These are phyloP conservation scores for Diddensiella caesifluorescens DNA, from an alignment of 805 yeast species.

Conservation along the genomic window DNA sequence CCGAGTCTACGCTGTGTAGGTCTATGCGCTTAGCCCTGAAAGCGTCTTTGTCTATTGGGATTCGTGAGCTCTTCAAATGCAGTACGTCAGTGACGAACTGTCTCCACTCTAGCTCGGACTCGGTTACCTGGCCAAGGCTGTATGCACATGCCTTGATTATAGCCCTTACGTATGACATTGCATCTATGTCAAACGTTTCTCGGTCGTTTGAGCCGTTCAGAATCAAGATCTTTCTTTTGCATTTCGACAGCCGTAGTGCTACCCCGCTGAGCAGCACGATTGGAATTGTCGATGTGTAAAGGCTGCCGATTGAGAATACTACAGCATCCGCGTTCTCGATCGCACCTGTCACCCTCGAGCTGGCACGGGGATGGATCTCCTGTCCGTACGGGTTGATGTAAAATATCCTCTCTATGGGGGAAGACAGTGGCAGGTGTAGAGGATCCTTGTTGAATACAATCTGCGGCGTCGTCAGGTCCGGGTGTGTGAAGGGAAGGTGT, in stretches of 20 bases:
- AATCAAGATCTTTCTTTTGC: slow-evolving; percentile 48
- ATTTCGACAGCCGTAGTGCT: slow-evolving; percentile 49
- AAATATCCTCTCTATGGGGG: slow-evolving; percentile 67
- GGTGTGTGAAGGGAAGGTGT: slow-evolving; percentile 68
- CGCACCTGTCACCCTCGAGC: slow-evolving; percentile 47
- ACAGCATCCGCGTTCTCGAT: slow-evolving; percentile 42
- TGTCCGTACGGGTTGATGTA: slow-evolving; percentile 86
- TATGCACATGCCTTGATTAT: slow-evolving; percentile 53
- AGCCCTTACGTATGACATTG: slow-evolving; percentile 51
- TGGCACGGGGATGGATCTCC: slow-evolving; percentile 74
- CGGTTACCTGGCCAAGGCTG: slow-evolving; percentile 33
- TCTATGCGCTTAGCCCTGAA: slow-evolving; percentile 2
- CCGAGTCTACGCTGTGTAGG: background rate
- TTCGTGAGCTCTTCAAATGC: slow-evolving; percentile 30
- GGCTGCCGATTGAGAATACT: slow-evolving; percentile 78
- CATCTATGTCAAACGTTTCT: slow-evolving; percentile 67
- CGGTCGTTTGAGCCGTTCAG: slow-evolving; percentile 74
- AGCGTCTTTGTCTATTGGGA: slow-evolving; percentile 2
- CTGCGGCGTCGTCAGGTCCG: slow-evolving; percentile 70
- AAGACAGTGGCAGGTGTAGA: slow-evolving; percentile 54
- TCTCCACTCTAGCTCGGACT: slow-evolving; percentile 33
- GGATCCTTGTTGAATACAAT: slow-evolving; percentile 51
- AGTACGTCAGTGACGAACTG: slow-evolving; percentile 60
- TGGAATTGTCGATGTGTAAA: slow-evolving; percentile 84
- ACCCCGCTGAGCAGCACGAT: slow-evolving; percentile 68